Evolutionary conservation across 2,329 filamentous ascomycete genomes (phyloP).

Genomic region (Balansia obtecta): DNA sequence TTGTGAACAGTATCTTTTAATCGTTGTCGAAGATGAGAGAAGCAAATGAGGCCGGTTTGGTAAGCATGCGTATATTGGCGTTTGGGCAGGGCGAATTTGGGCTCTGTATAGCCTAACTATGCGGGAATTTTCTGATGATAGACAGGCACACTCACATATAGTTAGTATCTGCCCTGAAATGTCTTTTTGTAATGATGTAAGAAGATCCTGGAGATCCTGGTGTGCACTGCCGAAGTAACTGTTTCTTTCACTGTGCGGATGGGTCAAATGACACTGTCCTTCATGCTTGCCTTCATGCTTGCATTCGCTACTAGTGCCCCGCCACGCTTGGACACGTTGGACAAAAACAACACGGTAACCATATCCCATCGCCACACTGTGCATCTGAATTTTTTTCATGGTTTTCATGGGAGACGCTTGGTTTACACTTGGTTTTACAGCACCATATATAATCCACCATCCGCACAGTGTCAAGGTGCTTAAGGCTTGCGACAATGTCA

Average conservation of each 20-base stretch:
- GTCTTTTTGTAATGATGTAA: not conserved
- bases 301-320: not conserved
- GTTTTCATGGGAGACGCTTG: constrained; percentile 1
- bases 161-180: not conserved
- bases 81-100: not conserved
- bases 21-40: not conserved
- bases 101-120: not conserved
- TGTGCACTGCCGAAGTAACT: no score
- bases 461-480: not conserved
- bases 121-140: no score
- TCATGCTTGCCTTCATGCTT: not conserved
- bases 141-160: no score
- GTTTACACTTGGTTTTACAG: not conserved
- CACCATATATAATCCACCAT: not conserved
- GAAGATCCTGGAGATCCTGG: not conserved
- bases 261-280: not conserved
- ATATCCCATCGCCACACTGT: not conserved
- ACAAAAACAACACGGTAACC: no score
- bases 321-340: not conserved
- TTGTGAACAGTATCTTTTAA: constrained; percentile 85
- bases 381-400: constrained; percentile 1
- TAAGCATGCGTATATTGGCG: not conserved
- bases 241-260: not conserved
- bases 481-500: constrained; percentile 17
- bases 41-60: not conserved